Evolutionary conservation across 2,329 filamentous ascomycete species (phyloP).

Genomic region (Phialemonium atrogriseum): DNA sequence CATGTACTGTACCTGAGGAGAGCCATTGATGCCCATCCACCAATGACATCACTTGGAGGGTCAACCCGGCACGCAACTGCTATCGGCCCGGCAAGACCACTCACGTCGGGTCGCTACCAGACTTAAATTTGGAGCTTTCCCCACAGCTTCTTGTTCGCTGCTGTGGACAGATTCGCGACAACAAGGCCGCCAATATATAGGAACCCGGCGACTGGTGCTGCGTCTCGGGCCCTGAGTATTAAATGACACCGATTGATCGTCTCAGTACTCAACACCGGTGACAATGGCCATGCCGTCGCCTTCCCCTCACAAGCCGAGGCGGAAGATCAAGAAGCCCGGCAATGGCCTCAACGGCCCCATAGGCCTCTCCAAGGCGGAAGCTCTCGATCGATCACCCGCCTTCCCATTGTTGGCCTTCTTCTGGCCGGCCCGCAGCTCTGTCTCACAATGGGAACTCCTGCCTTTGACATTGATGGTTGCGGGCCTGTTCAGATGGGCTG

Average conservation of each 20-base stretch:
- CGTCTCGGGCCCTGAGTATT: no score
- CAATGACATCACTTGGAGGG: no score
- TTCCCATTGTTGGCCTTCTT: slow-evolving; percentile 93
- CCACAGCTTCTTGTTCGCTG: no score
- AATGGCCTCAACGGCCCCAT: slow-evolving; percentile 22
- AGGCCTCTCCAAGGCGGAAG: slow-evolving; percentile 26
- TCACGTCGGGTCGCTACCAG: no score
- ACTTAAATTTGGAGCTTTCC: no score
- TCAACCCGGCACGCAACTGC: no score
- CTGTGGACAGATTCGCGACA: no score
- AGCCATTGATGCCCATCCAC: no score
- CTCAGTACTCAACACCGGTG: slow-evolving; percentile 15
- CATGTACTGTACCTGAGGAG: no score
- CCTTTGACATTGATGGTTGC: slow-evolving; percentile 81
- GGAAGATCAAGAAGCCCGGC: slow-evolving; percentile 44
- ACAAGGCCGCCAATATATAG: slow-evolving; percentile 1
- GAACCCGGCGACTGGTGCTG: no score
- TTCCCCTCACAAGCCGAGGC: slow-evolving; percentile 51
- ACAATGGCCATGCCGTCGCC: slow-evolving; percentile 42
- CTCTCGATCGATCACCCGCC: slow-evolving; percentile 52
- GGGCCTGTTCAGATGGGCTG: slow-evolving; percentile 90
- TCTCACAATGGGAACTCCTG: slow-evolving; percentile 86
- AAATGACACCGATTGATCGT: slow-evolving; percentile 13
- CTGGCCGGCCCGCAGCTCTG: slow-evolving; percentile 77
- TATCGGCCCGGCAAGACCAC: no score